Conservation (phyloP, 2,329 filamentous ascomycete genomes). For the Aplosporella prunicola region DNA sequence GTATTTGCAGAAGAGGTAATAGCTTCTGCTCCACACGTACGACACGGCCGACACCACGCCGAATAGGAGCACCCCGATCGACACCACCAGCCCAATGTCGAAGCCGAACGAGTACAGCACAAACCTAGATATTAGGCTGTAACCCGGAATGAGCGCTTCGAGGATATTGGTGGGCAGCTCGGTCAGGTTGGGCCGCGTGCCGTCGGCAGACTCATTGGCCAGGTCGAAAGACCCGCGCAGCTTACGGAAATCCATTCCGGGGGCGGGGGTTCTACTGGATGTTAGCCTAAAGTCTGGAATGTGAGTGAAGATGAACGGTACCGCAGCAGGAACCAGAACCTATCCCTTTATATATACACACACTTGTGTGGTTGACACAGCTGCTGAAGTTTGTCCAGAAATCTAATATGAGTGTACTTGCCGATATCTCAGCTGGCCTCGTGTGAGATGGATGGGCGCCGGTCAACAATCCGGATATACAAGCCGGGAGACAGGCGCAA, state of each 20-base stretch:
- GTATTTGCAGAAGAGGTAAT: constrained; percentile 23
- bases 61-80: constrained; percentile 33
- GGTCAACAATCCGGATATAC: no score
- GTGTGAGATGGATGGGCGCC: no score
- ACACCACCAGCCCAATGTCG: constrained; percentile 40
- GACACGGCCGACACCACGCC: constrained; percentile 29
- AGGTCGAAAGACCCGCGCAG: neutral
- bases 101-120: constrained; percentile 35
- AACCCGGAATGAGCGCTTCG: constrained; percentile 43
- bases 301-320: no score
- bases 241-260: constrained; percentile 2
- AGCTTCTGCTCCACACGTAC: constrained; percentile 26
- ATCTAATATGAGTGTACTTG: no score
- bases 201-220: constrained; percentile 7
- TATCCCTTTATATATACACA: no score
- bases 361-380: no score
- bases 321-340: no score
- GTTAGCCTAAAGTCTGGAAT: no score
- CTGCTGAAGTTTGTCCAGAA: no score
- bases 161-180: constrained; percentile 38
- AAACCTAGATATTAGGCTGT: constrained; percentile 38
- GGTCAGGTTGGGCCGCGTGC: constrained; percentile 13
- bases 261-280: no score
- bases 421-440: no score
- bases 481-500: no score